A percentile compares a stretch with the other conserved stretches of the same genome.
These are phyloP conservation scores for Aspergillus fijiensis DNA, from an alignment of 2,329 filamentous ascomycete species.

Conservation along the genomic window DNA sequence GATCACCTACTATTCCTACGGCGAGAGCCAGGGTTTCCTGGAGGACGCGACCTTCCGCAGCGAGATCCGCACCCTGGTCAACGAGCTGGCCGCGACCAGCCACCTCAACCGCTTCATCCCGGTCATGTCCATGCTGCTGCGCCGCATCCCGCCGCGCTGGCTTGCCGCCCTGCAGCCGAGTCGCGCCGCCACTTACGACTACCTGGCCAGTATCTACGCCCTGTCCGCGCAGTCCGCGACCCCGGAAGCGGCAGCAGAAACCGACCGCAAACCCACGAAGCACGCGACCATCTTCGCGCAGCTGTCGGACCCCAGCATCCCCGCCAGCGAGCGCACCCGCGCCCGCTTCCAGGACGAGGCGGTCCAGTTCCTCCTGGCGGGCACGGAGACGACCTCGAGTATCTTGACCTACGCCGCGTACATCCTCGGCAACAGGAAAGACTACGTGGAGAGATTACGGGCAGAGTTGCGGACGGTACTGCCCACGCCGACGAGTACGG, in stretches of 20 bases:
- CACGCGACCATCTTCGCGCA: constrained; percentile 6
- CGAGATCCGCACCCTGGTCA: constrained; percentile 7
- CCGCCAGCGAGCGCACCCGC: background rate
- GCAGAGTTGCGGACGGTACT: constrained; percentile 30
- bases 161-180: constrained; percentile 11
- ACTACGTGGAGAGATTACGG: constrained; percentile 20
- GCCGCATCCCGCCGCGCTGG: constrained; percentile 12
- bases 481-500: constrained; percentile 23
- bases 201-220: constrained; percentile 14
- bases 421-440: constrained; percentile 22
- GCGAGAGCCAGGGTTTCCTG: constrained; percentile 32
- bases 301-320: constrained; percentile 11
- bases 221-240: background rate
- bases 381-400: constrained; percentile 40
- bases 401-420: constrained; percentile 29
- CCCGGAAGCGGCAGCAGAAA: background rate
- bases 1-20: constrained; percentile 41
- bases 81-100: constrained; percentile 22
- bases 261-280: background rate
- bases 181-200: constrained; percentile 11
- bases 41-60: constrained; percentile 27
- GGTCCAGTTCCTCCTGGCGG: constrained; percentile 38
- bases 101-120: constrained; percentile 24
- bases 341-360: constrained; percentile 33
- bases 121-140: constrained; percentile 7